Conservation (phyloP, 176 grass and related monocot genomes). For the Carex littledalei region DNA sequence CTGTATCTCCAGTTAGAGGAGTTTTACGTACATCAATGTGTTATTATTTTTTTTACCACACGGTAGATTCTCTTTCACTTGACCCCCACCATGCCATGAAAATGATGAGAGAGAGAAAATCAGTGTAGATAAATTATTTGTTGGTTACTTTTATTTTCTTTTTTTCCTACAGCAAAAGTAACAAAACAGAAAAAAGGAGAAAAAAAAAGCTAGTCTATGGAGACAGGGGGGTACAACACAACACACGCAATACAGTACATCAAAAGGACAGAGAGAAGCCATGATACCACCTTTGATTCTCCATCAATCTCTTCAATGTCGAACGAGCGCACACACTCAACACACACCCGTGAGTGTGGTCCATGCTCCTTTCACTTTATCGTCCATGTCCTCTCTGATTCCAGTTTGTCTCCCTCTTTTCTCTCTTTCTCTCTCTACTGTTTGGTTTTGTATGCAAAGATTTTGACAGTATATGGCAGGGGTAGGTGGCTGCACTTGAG, state of each 20-base stretch:
- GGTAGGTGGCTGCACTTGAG: background rate
- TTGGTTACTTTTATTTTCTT: constrained; percentile 22
- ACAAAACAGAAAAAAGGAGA: constrained; percentile 7
- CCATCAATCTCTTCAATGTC: constrained; percentile 6
- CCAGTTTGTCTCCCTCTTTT: constrained; percentile 19
- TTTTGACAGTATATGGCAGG: constrained; percentile 36
- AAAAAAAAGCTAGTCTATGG: constrained; percentile 21
- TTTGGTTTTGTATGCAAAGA: constrained; percentile 58
- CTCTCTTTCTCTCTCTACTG: constrained; percentile 30
- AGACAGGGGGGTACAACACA: background rate
- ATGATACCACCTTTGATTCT: constrained; percentile 41
- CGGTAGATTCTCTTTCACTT: too few relatives aligned
- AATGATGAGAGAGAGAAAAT: background rate
- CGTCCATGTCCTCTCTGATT: constrained; percentile 23
- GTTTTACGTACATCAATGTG: too few relatives aligned
- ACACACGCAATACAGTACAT: constrained; percentile 13
- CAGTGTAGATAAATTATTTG: constrained; percentile 24
- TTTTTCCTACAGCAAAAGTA: constrained; percentile 28
- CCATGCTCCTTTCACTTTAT: constrained; percentile 20
- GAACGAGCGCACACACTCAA: background rate
- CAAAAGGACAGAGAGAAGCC: background rate
- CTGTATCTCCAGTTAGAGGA: too few relatives aligned
- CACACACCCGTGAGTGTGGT: constrained; percentile 40
- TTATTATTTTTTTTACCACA: too few relatives aligned
- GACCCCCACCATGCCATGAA: too few relatives aligned